Base-by-base conservation (phyloP, 1,139 yeast species). In the Yamadazyma buinensis region DNA sequence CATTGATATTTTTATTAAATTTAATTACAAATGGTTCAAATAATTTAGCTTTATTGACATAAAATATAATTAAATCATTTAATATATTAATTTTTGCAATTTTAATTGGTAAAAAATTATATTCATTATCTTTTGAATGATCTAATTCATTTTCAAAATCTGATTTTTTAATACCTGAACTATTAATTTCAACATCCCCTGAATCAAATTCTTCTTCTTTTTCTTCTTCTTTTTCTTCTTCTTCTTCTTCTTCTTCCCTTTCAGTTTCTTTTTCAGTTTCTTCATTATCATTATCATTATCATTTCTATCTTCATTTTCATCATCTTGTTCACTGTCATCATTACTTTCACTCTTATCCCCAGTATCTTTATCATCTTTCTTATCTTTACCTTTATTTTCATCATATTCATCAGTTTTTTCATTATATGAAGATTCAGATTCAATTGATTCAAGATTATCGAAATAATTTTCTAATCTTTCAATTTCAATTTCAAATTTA, bases 1-100 rank as follows among this genome's bases (percentile, higher is more conserved):
- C 62, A 4, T 57, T 53, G 5, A 61, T 55, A 20, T 52, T 53
- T 18, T 59, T 58, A 44, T 20, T 34, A 31, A 68, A 66, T 38
- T 61, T 61, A 22, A 61, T 55, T 47, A 73, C 58, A 43, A 74
- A 74, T 15, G 77, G 78, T 44, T 73, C 78, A 41, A 71, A 69
- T 34, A 74, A 56, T 41, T 74, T 75, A 21, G 77, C 75, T 35
- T 73, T 55, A 42, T 72, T 73, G 36, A 73, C 67, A 45, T 72
- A 64, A 17, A 74, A 53, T 13, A 67, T 51, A 28, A 72, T 66
- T 40, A 73, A 55, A 50, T 75, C 80, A 34, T 61, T 54, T 30
- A 71, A 44, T 2, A 73, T 53, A 38, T 66, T 72, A 17, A 49
- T 44, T 27, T 58, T 54, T 33, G 64, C 71, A 17, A 67, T 53